Conservation (phyloP, 805 yeast species). For the Teunomyces gatunensis region DNA sequence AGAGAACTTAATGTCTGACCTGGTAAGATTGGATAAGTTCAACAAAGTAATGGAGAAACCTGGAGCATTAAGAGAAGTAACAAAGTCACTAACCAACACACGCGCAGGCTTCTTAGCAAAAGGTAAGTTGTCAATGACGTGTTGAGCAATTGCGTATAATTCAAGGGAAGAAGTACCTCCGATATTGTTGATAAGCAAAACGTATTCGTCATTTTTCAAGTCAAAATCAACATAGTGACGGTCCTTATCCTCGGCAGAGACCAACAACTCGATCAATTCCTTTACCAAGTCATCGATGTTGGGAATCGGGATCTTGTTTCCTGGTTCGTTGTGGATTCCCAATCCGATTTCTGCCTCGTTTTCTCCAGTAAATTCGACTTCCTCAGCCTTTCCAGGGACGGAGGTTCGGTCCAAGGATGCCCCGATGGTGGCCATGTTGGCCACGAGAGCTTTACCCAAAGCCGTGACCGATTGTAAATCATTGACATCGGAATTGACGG, state of each 20-base stretch:
- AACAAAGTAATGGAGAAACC: constrained; percentile 86
- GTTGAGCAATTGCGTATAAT: constrained; percentile 66
- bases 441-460: constrained; percentile 60
- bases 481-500: constrained; percentile 42
- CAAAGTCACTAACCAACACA: constrained; percentile 71
- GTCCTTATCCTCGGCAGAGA: constrained; percentile 65
- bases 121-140: constrained; percentile 52
- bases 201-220: constrained; percentile 57
- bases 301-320: constrained; percentile 73
- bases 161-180: constrained; percentile 89
- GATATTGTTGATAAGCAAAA: constrained; percentile 74
- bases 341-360: constrained; percentile 86
- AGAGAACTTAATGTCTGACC: constrained; percentile 26
- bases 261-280: constrained; percentile 58
- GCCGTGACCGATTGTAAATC: constrained; percentile 50
- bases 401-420: constrained; percentile 86
- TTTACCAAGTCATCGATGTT: constrained; percentile 55
- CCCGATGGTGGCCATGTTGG: constrained; percentile 78
- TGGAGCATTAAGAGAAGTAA: constrained; percentile 88
- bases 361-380: constrained; percentile 45
- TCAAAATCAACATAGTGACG: constrained; percentile 76
- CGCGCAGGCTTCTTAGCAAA: constrained; percentile 62
- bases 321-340: constrained; percentile 97
- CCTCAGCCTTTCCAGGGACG: constrained; percentile 69
- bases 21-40: constrained; percentile 55